A percentile compares a stretch with the other conserved stretches of the same genome.
These are phyloP conservation scores for Neofusicoccum kwambonambiense DNA, from an alignment of 2,329 filamentous ascomycete species.

Conservation along the genomic window DNA sequence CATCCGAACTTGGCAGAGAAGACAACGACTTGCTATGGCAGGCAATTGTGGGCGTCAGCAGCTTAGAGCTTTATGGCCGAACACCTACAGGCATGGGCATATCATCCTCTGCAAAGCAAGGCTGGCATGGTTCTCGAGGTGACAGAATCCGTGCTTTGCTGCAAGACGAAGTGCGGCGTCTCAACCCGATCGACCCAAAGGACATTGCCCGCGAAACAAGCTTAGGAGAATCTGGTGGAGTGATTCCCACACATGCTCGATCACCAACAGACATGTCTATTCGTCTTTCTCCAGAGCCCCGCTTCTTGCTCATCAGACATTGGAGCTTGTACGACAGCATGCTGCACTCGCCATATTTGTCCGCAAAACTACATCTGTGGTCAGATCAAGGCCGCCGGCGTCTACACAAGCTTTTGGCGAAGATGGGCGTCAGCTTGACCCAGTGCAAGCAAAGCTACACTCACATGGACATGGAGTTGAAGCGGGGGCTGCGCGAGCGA, in stretches of 20 bases:
- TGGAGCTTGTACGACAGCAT: conserved; percentile 99
- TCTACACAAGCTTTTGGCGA: conserved; percentile 89
- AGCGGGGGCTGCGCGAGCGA: conserved; percentile 79
- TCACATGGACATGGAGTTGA: conserved; percentile 98
- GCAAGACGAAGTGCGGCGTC: conserved; percentile 86
- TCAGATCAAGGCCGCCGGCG: conserved; percentile 84
- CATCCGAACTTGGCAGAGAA: conserved; percentile 90
- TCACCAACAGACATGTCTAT: conserved; percentile 92
- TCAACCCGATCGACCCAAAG: conserved; percentile 73
- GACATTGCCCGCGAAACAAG: conserved; percentile 60
- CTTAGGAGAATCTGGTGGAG: conserved; percentile 67
- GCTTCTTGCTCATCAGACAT: conserved; percentile 87
- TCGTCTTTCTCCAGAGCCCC: conserved; percentile 86
- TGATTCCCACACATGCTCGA: conserved; percentile 83
- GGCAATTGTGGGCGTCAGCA: conserved; percentile 91
- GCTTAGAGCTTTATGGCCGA: conserved; percentile 85
- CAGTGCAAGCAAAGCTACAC: conserved; percentile 96
- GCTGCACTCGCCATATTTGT: conserved; percentile 94
- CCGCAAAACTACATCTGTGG: conserved; percentile 90
- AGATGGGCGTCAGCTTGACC: conserved; percentile 93
- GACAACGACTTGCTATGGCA: conserved; percentile 97
- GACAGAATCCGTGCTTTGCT: conserved; percentile 82
- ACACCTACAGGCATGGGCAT: conserved; percentile 76
- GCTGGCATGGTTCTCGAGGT: conserved; percentile 79
- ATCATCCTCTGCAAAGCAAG: conserved; percentile 55